Percentiles rank a stretch among this genome's conserved stretches.
phyloP scores from a whole-genome alignment of 108 stramenopile species.

The Nannochloropsis gaditana region DNA sequence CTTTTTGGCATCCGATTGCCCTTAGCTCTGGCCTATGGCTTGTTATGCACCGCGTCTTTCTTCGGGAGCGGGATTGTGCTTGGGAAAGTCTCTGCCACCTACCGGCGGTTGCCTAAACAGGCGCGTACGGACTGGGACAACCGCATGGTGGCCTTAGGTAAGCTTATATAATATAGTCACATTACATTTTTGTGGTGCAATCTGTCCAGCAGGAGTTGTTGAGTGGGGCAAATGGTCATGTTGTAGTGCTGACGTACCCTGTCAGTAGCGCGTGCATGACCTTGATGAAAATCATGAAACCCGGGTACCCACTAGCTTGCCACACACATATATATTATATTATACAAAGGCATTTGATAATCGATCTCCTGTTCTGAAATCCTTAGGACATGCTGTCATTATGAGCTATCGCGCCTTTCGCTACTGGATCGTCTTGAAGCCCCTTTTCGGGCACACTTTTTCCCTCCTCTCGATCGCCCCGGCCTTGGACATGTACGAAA shows the following conservation, averaged over 20 bases:
- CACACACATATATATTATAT: too few species aligned
- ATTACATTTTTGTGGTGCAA: too few species aligned
- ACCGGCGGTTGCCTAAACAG: conserved; percentile 9
- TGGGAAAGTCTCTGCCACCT: background rate
- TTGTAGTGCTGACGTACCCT: too few species aligned
- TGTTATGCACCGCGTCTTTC: background rate
- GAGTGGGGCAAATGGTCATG: too few species aligned
- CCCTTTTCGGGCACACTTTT: background rate
- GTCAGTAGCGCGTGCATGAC: too few species aligned
- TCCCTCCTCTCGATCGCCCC: background rate
- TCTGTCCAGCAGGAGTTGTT: too few species aligned
- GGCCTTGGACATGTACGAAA: background rate
- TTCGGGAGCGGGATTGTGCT: background rate
- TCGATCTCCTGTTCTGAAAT: too few species aligned
- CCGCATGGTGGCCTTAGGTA: background rate
- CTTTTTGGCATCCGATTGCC: background rate
- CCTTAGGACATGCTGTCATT: background rate
- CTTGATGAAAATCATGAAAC: too few species aligned
- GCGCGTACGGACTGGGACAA: conserved; percentile 7
- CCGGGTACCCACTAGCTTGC: too few species aligned
- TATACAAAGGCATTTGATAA: too few species aligned
- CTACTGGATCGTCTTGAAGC: background rate
- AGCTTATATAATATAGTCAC: too few species aligned
- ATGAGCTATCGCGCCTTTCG: conserved; percentile 6
- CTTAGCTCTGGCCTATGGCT: conserved; percentile 3